Evolutionary conservation across 169 alveolate species (phyloP), one percentile per base, ranked within the genome.

Genomic region (Plasmodium vivax): DNA sequence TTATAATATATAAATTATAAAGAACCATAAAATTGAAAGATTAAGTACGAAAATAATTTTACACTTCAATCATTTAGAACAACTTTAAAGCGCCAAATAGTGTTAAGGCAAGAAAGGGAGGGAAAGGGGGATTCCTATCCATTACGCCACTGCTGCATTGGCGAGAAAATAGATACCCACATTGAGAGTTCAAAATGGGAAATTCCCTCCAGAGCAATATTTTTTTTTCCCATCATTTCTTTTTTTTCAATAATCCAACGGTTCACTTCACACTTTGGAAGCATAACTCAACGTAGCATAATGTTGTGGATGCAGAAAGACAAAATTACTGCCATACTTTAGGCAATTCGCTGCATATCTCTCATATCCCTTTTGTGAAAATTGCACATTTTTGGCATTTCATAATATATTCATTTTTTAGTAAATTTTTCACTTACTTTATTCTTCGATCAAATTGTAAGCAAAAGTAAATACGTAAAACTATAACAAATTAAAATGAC

Each of bases 101-200:
- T 19, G 23, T 80, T 80, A 80, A 80, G 8, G 19, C 34, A 80
- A 43, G 58, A 36, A 12, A 51, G 62, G 62, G 1, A 2, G 62
- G 62, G 6, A 45, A 2, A 45, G n/a, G 54, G 0, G 58, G 14
- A 23, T 80, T 80, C 10, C n/a, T n/a, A 16, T 80, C 30, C 85
- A 80, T 43, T 43, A 80, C 47, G 12, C 10, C 41, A 51, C 45
- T 23, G 4, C 58, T 45, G 38, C 4, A 68, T n/a, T n/a, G 41
- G n/a, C 32, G 14, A 51, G 71, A 19, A 80, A 80, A 80, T 80
- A 45, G 85, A 80, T 80, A 80, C 41, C 16, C 85, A 80, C 30
- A 80, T 16, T 80, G 85, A 43, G 51, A 80, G n/a, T 80, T n/a
- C 16, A 32, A 80, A 43, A 80, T 80, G 51, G 58, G n/a, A 43